A percentile compares a stretch with the other conserved stretches of the same genome.
phyloP scores from a whole-genome alignment of 768 basidiomycete genomes.

The Leccinum disarticulatum region DNA sequence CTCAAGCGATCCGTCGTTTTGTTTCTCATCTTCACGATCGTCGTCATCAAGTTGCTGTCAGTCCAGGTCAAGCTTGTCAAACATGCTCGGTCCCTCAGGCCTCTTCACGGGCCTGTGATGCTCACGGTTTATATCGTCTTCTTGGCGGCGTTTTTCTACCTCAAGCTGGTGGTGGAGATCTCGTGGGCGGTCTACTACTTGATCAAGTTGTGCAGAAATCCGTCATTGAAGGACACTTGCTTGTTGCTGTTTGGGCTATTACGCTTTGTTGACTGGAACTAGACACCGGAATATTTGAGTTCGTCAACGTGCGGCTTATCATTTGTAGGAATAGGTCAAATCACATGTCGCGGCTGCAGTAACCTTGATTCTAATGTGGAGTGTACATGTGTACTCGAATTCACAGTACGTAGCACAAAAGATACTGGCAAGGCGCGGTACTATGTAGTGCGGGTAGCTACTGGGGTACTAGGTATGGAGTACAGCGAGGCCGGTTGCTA shows the following conservation, averaged over 20 bases:
- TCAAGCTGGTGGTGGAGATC: slow-evolving; percentile 28
- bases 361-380: not conserved
- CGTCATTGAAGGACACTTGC: slow-evolving; percentile 25
- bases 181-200: slow-evolving; percentile 21
- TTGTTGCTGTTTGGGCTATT: slow-evolving; percentile 23
- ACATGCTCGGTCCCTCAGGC: slow-evolving; percentile 25
- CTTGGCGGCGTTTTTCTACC: slow-evolving; percentile 26
- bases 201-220: slow-evolving; percentile 28
- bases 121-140: slow-evolving; percentile 21
- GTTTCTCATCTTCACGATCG: slow-evolving; percentile 31
- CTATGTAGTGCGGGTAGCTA: not conserved
- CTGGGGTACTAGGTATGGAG: slow-evolving; percentile 1
- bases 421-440: not conserved
- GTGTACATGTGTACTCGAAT: not conserved
- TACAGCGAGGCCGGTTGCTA: not conserved
- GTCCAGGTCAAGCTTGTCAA: slow-evolving; percentile 32
- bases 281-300: slow-evolving; percentile 2
- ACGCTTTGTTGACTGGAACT: slow-evolving; percentile 33
- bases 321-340: not conserved
- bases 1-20: slow-evolving; percentile 30
- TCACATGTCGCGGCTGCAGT: not conserved
- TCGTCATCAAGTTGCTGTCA: slow-evolving; percentile 30
- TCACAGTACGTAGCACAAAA: not conserved
- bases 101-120: slow-evolving; percentile 26
- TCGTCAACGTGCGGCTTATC: not conserved